Conservation (phyloP, 164 flowering plant genomes). For the Magnolia sinica region DNA sequence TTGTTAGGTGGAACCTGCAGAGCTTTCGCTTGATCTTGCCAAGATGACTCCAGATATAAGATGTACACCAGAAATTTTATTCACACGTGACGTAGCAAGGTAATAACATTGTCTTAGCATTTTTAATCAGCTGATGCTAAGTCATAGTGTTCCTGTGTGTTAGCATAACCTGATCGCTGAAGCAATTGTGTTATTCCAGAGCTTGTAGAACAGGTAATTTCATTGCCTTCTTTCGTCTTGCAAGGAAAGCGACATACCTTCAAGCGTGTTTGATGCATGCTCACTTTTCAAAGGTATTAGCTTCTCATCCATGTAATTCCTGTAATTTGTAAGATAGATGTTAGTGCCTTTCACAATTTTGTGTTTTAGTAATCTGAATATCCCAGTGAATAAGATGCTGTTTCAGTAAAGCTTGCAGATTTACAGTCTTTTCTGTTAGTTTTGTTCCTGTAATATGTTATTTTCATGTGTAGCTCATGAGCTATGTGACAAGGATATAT, state of each 20-base stretch:
- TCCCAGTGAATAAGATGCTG: too few relatives aligned
- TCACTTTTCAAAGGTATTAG: conserved; percentile 88
- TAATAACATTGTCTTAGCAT: conserved; percentile 17
- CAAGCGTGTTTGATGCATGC: conserved; percentile 99
- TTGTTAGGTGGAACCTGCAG: conserved; percentile 96
- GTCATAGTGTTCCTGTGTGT: not conserved
- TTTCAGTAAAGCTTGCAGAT: not conserved
- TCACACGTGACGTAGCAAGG: conserved; percentile 99
- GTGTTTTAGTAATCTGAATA: not conserved
- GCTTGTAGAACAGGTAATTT: conserved; percentile 93
- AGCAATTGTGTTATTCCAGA: conserved; percentile 40
- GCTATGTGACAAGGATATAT: not conserved
- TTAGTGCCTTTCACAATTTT: not conserved
- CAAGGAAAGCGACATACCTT: conserved; percentile 81
- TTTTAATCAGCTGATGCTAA: not conserved
- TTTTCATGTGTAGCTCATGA: not conserved
- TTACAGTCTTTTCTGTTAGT: not conserved
- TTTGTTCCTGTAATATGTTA: not conserved
- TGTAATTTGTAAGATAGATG: not conserved
- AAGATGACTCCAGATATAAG: conserved; percentile 90
- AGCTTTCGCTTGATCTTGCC: conserved; percentile 97
- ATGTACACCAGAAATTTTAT: conserved; percentile 75
- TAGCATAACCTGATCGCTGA: conserved; percentile 15
- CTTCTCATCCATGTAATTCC: not conserved
- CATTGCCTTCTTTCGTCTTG: conserved; percentile 88